Base-by-base conservation (phyloP, 257 asterid species). In the Ilex asprella region DNA sequence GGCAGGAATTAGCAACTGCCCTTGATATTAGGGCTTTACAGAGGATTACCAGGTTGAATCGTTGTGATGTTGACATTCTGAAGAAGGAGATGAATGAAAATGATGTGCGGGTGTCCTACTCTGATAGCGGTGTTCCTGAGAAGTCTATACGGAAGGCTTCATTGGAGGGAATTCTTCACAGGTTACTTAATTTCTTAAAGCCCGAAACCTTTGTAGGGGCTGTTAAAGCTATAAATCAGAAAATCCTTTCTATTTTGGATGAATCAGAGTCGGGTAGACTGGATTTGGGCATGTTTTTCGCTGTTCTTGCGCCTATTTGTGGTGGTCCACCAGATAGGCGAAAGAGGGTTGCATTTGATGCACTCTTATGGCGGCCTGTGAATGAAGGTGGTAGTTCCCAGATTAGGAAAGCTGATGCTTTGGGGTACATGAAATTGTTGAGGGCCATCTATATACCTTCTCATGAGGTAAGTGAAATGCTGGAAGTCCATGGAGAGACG, bases 151-250 rank as follows among this genome's bases (percentile, higher is more conserved):
- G 99, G 12, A 93, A 93, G 81, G 97, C 99, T 60, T 85, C 99
- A 2, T 73, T 87, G 39, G 99, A 93, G 80, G 97, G 61, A 59
- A 82, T 87, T 59, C 84, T 93, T 9, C 77, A 72, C 66, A 89
- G 81, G 80, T 69, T 93, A 43, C 95, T 89, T 30, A 66, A 62
- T 59, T 89, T 93, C 80, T 79, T 93, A 88, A 93, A 93, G 75
- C 92, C 99, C 0, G 99, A 93, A 39, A 93, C 97, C 1, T 93
- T 93, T 70, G 82, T 86, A 31, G 99, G 97, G 44, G 95, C 97
- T 13, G 89, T 89, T 53, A 93, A 83, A 74, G 99, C 99, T 41
- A 75, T 93, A 65, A 87, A 89, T 85, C 89, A 80, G 91, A 93
- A 85, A 76, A 83, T 93, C 56, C 87, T 93, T n/a, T 76, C 82